Evolutionary conservation across 305 asterid species (phyloP).

Genomic region (Fraxinus floribunda): DNA sequence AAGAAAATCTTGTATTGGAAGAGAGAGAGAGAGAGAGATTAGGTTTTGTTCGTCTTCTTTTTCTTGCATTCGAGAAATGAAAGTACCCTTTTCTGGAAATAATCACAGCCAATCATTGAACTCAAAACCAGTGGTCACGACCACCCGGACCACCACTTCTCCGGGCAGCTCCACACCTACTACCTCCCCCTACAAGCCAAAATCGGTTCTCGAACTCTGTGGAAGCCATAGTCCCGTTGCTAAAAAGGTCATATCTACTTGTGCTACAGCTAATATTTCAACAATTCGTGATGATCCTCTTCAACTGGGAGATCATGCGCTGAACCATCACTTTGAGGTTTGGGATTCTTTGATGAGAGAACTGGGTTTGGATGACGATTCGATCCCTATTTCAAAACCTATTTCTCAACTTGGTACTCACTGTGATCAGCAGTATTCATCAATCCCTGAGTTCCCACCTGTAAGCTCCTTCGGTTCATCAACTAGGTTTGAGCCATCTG

Average conservation of each 20-base stretch:
- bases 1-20: not conserved
- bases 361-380: constrained; percentile 69
- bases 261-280: constrained; percentile 21
- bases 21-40: not conserved
- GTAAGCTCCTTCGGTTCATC: constrained; percentile 43
- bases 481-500: constrained; percentile 37
- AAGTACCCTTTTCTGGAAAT: constrained; percentile 75
- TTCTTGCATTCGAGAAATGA: constrained; percentile 54
- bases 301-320: constrained; percentile 69
- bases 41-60: not conserved
- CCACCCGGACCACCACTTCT: constrained; percentile 6
- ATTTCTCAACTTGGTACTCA: constrained; percentile 21
- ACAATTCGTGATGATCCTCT: constrained; percentile 43
- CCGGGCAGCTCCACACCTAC: not conserved
- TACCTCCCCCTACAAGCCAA: constrained; percentile 67
- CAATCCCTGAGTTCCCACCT: constrained; percentile 44
- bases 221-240: constrained; percentile 64
- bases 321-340: constrained; percentile 52
- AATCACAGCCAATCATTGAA: constrained; percentile 27
- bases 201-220: constrained; percentile 83
- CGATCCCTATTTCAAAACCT: constrained; percentile 28
- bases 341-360: constrained; percentile 44
- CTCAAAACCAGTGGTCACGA: constrained; percentile 28
- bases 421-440: constrained; percentile 28
- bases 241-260: constrained; percentile 30